Percentiles rank a stretch among this genome's conserved stretches.
These are phyloP conservation scores for Leptomonas pyrrhocoris DNA, from an alignment of 208 protist species.

Conservation along the genomic window DNA sequence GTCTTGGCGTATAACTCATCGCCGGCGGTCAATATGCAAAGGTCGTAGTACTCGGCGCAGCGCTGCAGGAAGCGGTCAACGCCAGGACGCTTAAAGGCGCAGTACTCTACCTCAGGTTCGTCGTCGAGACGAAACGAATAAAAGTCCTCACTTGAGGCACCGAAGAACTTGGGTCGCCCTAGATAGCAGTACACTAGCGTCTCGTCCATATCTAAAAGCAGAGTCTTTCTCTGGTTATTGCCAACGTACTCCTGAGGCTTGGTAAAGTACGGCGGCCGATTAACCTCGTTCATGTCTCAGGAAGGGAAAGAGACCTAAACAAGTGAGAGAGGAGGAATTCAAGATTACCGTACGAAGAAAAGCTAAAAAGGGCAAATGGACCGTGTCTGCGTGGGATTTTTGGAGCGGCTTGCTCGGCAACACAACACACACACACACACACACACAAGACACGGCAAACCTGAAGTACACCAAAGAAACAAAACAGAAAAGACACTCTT, in stretches of 20 bases:
- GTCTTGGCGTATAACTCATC: slow-evolving; percentile 62
- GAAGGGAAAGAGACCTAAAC: neutral
- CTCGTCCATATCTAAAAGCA: slow-evolving; percentile 74
- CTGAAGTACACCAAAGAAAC: neutral
- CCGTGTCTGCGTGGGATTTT: neutral
- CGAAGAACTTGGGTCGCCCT: slow-evolving; percentile 38
- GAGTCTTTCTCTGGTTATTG: slow-evolving; percentile 33
- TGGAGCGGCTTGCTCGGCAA: neutral
- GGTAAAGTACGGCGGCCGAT: slow-evolving; percentile 33
- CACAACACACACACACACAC: neutral
- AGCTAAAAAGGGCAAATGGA: neutral
- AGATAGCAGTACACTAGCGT: slow-evolving; percentile 70
- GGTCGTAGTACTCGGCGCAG: slow-evolving; percentile 53
- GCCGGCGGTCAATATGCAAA: slow-evolving; percentile 77
- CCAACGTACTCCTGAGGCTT: slow-evolving; percentile 39
- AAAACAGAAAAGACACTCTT: slow-evolving; percentile 10
- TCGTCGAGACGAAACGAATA: slow-evolving; percentile 33
- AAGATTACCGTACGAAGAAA: neutral
- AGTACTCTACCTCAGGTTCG: slow-evolving; percentile 36
- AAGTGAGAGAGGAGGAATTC: slow-evolving; percentile 1
- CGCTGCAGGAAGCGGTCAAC: slow-evolving; percentile 47
- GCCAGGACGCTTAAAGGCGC: slow-evolving; percentile 60
- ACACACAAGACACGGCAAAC: neutral
- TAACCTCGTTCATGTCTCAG: slow-evolving; percentile 14
- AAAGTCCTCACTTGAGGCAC: slow-evolving; percentile 18